These are phyloP conservation scores for Acrocalymma vagum DNA, from an alignment of 2,329 filamentous ascomycete genomes.

Conservation along the genomic window DNA sequence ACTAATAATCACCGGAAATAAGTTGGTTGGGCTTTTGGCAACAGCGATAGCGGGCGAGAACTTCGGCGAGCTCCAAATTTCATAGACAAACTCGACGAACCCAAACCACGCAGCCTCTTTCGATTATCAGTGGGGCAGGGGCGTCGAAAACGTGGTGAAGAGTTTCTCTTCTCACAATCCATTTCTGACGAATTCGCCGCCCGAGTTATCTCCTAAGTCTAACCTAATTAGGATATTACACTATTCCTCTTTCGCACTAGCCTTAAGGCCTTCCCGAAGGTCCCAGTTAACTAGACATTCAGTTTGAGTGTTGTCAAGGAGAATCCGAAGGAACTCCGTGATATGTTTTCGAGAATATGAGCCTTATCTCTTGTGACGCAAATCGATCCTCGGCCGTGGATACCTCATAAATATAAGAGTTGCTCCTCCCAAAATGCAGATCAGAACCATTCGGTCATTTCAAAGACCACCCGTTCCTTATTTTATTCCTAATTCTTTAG, in stretches of 20 bases:
- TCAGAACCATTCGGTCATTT: slow-evolving; percentile 5
- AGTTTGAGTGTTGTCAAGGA: slow-evolving; percentile 5
- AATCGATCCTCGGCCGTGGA: slow-evolving; percentile 8
- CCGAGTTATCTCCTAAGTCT: no score
- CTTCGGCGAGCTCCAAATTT: no score
- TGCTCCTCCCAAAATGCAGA: slow-evolving; percentile 7
- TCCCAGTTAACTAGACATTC: slow-evolving; percentile 4
- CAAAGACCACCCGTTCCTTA: neutral
- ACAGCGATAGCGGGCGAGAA: no score
- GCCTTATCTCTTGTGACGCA: slow-evolving; percentile 9
- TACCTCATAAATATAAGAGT: slow-evolving; percentile 10
- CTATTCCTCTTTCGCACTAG: slow-evolving; percentile 2
- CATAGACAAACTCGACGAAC: no score
- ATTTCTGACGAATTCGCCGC: no score
- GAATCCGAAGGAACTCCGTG: slow-evolving; percentile 23
- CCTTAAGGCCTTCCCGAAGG: neutral
- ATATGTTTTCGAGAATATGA: slow-evolving; percentile 1
- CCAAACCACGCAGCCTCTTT: no score
- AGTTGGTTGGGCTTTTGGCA: no score
- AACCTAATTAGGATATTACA: no score
- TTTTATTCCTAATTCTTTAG: slow-evolving; percentile 4
- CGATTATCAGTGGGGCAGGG: no score
- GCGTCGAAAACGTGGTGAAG: no score
- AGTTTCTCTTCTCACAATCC: no score
- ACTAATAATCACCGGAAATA: no score